Evolutionary conservation across 768 basidiomycete species (phyloP).

Genomic region (Naganishia antarctica): DNA sequence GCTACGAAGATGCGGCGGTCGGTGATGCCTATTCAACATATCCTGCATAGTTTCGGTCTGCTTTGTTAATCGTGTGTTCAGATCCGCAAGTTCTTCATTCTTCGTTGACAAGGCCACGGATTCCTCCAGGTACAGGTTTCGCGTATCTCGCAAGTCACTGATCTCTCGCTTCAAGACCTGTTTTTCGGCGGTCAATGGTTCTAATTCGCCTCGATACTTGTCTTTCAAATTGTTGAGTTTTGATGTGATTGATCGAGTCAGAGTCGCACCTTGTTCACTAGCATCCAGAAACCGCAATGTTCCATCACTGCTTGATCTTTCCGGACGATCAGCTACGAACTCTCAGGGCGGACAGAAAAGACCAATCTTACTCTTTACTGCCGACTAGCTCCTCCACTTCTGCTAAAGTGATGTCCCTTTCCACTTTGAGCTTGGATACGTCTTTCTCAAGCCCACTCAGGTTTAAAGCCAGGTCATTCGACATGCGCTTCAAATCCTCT

Average conservation of each 20-base stretch:
- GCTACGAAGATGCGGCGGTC: constrained; percentile 10
- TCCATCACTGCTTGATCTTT: constrained; percentile 40
- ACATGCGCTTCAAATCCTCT: constrained; percentile 71
- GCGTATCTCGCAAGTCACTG: constrained; percentile 73
- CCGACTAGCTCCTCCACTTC: constrained; percentile 86
- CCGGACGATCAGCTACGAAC: background rate
- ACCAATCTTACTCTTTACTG: constrained; percentile 60
- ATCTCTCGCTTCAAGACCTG: constrained; percentile 76
- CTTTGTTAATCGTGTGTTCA: constrained; percentile 74
- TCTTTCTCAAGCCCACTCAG: constrained; percentile 76
- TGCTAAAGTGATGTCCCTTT: constrained; percentile 84
- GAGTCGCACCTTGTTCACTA: constrained; percentile 30
- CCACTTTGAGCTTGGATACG: constrained; percentile 76
- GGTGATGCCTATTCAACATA: constrained; percentile 38
- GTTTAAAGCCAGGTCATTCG: constrained; percentile 70
- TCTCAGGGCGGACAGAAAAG: background rate
- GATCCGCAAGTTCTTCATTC: constrained; percentile 86
- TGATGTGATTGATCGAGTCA: constrained; percentile 68
- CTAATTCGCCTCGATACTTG: constrained; percentile 80
- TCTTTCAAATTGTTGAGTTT: constrained; percentile 80
- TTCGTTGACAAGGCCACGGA: constrained; percentile 81
- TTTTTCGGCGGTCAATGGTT: constrained; percentile 74
- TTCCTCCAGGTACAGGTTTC: constrained; percentile 85
- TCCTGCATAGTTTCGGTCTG: constrained; percentile 61
- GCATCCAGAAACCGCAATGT: constrained; percentile 41